Percentiles rank a stretch among this genome's conserved stretches.
phyloP scores from a whole-genome alignment of 192 early-diverging fungal species.

The Coemansia sp. region DNA sequence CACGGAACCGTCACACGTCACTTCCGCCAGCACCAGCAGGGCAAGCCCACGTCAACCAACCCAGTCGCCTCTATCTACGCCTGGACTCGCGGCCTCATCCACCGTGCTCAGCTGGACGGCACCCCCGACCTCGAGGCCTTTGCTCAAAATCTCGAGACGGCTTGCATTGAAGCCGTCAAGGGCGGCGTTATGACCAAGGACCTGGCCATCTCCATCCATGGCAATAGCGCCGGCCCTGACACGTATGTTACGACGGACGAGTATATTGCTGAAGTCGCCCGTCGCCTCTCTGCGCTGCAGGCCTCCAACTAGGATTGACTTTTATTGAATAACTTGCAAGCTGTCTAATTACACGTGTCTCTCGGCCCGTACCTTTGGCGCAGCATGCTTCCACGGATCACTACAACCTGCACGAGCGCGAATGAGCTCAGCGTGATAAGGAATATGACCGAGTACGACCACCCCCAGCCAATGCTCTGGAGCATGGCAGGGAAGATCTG shows the following conservation, averaged over 20 bases:
- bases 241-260: conserved; percentile 87
- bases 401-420: conserved; percentile 24
- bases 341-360: no score
- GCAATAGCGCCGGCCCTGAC: conserved; percentile 64
- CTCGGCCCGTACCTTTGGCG: conserved; percentile 28
- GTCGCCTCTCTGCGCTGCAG: conserved; percentile 51
- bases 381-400: conserved; percentile 26
- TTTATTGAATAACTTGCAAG: neutral
- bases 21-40: conserved; percentile 95
- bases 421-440: conserved; percentile 25
- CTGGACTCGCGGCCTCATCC: conserved; percentile 88
- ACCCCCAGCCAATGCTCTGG: conserved; percentile 47
- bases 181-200: conserved; percentile 96
- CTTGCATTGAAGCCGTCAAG: conserved; percentile 85
- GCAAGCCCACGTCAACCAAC: conserved; percentile 92
- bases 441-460: conserved; percentile 43
- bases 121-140: conserved; percentile 72
- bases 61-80: conserved; percentile 97
- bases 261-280: conserved; percentile 83
- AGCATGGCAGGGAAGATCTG: conserved; percentile 46
- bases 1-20: conserved; percentile 97
- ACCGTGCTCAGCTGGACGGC: conserved; percentile 91
- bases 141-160: conserved; percentile 75
- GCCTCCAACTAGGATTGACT: neutral
- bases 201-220: conserved; percentile 91